Evolutionary conservation across 129 eudicot species (phyloP).

Genomic region (Silybum marianum): DNA sequence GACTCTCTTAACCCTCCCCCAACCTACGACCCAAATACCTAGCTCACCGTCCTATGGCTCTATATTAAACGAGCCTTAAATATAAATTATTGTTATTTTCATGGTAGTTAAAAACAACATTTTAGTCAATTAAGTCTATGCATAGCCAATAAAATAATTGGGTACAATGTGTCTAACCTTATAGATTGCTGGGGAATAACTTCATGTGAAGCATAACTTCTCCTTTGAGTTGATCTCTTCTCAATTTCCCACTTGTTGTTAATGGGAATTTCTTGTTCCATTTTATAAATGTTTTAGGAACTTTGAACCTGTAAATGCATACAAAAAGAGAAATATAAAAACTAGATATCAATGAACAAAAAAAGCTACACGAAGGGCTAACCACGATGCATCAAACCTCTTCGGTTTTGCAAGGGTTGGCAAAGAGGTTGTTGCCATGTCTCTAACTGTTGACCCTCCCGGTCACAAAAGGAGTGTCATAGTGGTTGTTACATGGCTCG

Average conservation of each 20-base stretch:
- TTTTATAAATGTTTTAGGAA: constrained; percentile 58
- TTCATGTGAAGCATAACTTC: constrained; percentile 48
- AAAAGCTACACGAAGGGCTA: background rate
- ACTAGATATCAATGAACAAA: background rate
- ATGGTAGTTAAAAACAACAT: background rate
- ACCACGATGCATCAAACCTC: background rate
- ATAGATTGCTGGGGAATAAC: constrained; percentile 46
- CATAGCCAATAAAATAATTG: background rate
- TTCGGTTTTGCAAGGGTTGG: background rate
- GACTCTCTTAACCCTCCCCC: background rate
- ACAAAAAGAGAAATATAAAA: constrained; percentile 7
- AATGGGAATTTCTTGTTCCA: constrained; percentile 68
- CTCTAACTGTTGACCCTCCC: background rate
- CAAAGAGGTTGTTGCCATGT: too few relatives aligned
- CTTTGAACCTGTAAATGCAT: constrained; percentile 66
- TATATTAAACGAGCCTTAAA: background rate
- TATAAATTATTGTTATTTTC: background rate
- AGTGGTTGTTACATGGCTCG: background rate
- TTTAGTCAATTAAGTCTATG: background rate
- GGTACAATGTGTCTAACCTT: constrained; percentile 14
- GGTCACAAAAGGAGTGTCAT: background rate
- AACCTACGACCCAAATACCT: background rate
- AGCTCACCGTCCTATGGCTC: background rate
- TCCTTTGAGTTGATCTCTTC: constrained; percentile 68
- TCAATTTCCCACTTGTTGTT: constrained; percentile 80